Conservation (phyloP, 768 basidiomycete species). For the Amyloporia xantha region DNA sequence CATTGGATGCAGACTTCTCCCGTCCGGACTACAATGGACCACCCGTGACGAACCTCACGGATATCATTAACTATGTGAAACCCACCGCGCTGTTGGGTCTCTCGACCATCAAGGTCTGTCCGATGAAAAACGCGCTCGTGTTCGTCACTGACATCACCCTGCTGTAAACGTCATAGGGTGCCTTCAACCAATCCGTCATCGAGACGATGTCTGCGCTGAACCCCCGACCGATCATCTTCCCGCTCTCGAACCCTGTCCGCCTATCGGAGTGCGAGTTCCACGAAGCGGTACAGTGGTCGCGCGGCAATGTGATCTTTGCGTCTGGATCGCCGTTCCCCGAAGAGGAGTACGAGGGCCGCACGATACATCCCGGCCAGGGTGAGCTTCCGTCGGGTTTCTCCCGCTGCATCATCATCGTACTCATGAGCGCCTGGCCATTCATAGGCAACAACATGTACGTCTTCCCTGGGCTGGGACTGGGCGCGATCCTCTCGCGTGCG, state of each 20-base stretch:
- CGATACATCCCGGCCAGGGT: constrained; percentile 72
- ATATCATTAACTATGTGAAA: constrained; percentile 74
- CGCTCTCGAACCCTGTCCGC: constrained; percentile 83
- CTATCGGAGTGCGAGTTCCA: constrained; percentile 76
- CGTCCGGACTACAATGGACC: constrained; percentile 73
- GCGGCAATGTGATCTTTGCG: constrained; percentile 78
- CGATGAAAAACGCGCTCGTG: not conserved
- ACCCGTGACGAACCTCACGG: constrained; percentile 65
- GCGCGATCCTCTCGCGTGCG: constrained; percentile 64
- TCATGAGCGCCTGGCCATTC: not conserved
- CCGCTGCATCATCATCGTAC: not conserved
- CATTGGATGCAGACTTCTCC: constrained; percentile 58
- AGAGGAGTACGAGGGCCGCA: constrained; percentile 46
- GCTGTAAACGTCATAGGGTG: constrained; percentile 36
- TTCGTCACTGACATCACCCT: not conserved
- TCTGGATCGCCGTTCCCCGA: constrained; percentile 82
- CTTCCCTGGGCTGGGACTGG: constrained; percentile 77
- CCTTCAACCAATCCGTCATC: constrained; percentile 69
- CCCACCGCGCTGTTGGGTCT: constrained; percentile 88
- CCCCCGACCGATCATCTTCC: constrained; percentile 84
- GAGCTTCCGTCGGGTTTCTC: too few relatives aligned
- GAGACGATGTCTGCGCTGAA: constrained; percentile 74
- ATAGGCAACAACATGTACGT: constrained; percentile 86
- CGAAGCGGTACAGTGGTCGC: constrained; percentile 65
- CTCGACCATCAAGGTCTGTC: constrained; percentile 66